Base-by-base conservation (phyloP, 345 rosid genomes). In the Eucalyptus fibrosa region DNA sequence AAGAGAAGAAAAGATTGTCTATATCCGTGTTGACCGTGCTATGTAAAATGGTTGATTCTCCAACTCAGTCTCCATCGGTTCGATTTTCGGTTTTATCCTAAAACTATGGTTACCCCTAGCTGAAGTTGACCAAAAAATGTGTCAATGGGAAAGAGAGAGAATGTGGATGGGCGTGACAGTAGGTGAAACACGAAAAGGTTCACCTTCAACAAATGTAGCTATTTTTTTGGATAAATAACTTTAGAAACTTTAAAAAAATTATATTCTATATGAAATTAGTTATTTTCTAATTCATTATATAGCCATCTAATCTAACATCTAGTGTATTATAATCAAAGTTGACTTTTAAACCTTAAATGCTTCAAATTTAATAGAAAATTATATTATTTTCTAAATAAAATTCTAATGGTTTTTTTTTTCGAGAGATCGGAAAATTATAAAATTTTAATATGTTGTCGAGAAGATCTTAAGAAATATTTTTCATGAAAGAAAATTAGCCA, bases 51-150 rank as follows among this genome's bases (percentile, higher is more conserved):
- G 24, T 23, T 0, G 2, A 53, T 53, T 53, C 23, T 53, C 24
- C 24, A 53, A 53, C 59, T 53, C 5, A 1, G 1, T 21, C 23
- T 2, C 24, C 59, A 53, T 19, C 5, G 1, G 0, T 19, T 53
- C 5, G 4, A 53, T 53, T 53, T 53, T 53, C 5, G 11, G 1
- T 53, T 53, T 9, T 53, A 53, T 53, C 24, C 11, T 19, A 3
- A 53, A 19, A 53, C 24, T 2, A 53, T 19, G 11, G 59, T 19
- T 53, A 53, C 24, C 24, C 59, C 1, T 53, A 53, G 24, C 59
- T 53, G 0, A 53, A 53, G 1, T 53, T 19, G 0, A 53, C 56
- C 56, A 0, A 53, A 53, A 53, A 19, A 53, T 9, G 59, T 53
- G 24, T 59, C n/a, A 26, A 8, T 59, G n/a, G 65, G 65, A 59